Conservation (phyloP, 2,329 filamentous ascomycete genomes). For the Amphichorda felina region DNA sequence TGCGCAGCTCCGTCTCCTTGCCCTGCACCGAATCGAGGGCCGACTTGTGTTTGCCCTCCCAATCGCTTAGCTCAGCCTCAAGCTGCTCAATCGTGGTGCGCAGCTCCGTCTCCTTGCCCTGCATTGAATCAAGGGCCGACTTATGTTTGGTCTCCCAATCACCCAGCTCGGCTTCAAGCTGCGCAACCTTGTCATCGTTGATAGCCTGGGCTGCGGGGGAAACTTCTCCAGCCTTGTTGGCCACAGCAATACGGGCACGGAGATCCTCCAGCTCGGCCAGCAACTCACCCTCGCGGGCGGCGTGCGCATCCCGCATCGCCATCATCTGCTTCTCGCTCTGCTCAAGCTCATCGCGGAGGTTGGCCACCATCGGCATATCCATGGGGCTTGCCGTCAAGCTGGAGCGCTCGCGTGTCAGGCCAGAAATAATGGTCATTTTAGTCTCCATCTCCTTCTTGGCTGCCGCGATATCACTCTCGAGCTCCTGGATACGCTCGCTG, state of each 20-base stretch:
- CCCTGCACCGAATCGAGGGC: slow-evolving; percentile 58
- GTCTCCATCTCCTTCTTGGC: slow-evolving; percentile 93
- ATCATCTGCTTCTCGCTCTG: slow-evolving; percentile 74
- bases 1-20: slow-evolving; percentile 61
- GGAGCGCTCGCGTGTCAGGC: slow-evolving; percentile 82
- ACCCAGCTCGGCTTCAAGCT: slow-evolving; percentile 59
- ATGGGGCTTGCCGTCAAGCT: slow-evolving; percentile 76
- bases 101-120: slow-evolving; percentile 61
- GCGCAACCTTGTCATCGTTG: slow-evolving; percentile 46
- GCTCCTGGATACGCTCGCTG: slow-evolving; percentile 78
- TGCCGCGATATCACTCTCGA: slow-evolving; percentile 73
- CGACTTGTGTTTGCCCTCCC: slow-evolving; percentile 65
- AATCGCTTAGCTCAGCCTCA: slow-evolving; percentile 57
- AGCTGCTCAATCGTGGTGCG: slow-evolving; percentile 53
- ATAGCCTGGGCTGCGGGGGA: slow-evolving; percentile 15
- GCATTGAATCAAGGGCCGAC: slow-evolving; percentile 56
- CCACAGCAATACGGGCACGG: slow-evolving; percentile 38
- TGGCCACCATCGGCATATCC: slow-evolving; percentile 83
- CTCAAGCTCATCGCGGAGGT: slow-evolving; percentile 77
- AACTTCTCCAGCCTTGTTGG: slow-evolving; percentile 5
- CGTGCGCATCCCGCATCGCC: slow-evolving; percentile 60
- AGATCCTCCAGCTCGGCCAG: slow-evolving; percentile 59
- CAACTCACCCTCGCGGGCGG: slow-evolving; percentile 64
- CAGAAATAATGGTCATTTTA: slow-evolving; percentile 93
- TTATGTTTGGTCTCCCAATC: slow-evolving; percentile 70